Conservation (phyloP, 2,329 filamentous ascomycete genomes). For the Rachicladosporium sp. region DNA sequence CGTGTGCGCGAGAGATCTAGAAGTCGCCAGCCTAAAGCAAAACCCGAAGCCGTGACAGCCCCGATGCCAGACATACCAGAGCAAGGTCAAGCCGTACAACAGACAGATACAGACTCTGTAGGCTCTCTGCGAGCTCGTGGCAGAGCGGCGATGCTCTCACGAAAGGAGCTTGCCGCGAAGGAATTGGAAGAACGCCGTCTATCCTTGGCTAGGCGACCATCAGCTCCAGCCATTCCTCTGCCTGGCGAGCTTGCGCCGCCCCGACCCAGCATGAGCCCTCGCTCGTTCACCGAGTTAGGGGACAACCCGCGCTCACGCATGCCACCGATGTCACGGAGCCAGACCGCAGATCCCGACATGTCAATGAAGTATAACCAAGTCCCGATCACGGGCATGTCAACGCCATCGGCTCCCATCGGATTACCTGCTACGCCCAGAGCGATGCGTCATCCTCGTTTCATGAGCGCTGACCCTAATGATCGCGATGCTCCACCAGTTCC, state of each 20-base stretch:
- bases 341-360: conserved; percentile 50
- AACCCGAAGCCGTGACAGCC: background rate
- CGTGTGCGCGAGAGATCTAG: background rate
- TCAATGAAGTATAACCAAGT: conserved; percentile 27
- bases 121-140: no score
- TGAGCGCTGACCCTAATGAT: conserved; percentile 42
- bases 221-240: conserved; percentile 75
- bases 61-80: no score
- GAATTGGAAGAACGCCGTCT: conserved; percentile 81
- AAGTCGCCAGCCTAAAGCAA: background rate
- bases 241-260: conserved; percentile 43
- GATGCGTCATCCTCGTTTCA: conserved; percentile 69
- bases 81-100: no score
- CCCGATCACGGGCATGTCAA: conserved; percentile 30
- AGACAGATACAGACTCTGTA: no score
- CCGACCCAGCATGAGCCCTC: conserved; percentile 24
- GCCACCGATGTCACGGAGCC: conserved; percentile 41
- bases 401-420: conserved; percentile 50
- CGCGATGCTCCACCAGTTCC: conserved; percentile 43
- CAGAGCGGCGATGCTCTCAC: conserved; percentile 16
- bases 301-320: conserved; percentile 31
- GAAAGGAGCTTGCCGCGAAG: conserved; percentile 46
- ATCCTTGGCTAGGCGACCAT: conserved; percentile 69
- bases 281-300: conserved; percentile 28
- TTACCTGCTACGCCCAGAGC: conserved; percentile 85